A percentile compares a stretch with the other conserved stretches of the same genome.
These are phyloP conservation scores for Mortierella sp. DNA, from an alignment of 371 early-diverging fungal genomes.

Conservation along the genomic window DNA sequence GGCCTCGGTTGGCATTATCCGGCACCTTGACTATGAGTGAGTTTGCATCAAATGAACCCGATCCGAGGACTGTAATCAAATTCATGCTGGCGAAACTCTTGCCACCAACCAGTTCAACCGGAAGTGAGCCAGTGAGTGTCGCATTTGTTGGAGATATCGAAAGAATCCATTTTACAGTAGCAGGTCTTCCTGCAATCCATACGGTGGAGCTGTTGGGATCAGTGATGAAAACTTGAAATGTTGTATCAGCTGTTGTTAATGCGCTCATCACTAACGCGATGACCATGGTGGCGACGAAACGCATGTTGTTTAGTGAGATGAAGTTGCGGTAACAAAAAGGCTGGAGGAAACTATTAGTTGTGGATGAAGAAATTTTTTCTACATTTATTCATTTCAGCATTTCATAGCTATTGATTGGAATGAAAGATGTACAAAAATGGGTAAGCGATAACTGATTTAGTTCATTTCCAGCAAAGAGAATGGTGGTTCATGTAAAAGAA, in stretches of 20 bases:
- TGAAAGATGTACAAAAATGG: too few relatives aligned
- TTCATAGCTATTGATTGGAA: too few relatives aligned
- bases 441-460: too few relatives aligned
- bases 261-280: background rate
- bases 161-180: constrained; percentile 6
- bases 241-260: background rate
- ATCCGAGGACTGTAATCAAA: background rate
- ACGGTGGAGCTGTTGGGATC: background rate
- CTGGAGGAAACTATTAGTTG: too few relatives aligned
- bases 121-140: background rate
- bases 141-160: background rate
- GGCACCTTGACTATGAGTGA: background rate
- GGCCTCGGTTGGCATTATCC: background rate
- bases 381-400: too few relatives aligned
- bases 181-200: constrained; percentile 7
- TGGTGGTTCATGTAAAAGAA: too few relatives aligned
- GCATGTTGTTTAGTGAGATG: background rate
- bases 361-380: background rate
- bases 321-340: background rate
- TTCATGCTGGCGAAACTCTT: background rate
- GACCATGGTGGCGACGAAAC: background rate
- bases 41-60: background rate
- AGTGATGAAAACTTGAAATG: background rate
- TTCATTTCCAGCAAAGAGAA: too few relatives aligned
- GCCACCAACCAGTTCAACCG: background rate